Evolutionary conservation across 140 eudicot genomes (phyloP).

Genomic region (Bidens hawaiensis): DNA sequence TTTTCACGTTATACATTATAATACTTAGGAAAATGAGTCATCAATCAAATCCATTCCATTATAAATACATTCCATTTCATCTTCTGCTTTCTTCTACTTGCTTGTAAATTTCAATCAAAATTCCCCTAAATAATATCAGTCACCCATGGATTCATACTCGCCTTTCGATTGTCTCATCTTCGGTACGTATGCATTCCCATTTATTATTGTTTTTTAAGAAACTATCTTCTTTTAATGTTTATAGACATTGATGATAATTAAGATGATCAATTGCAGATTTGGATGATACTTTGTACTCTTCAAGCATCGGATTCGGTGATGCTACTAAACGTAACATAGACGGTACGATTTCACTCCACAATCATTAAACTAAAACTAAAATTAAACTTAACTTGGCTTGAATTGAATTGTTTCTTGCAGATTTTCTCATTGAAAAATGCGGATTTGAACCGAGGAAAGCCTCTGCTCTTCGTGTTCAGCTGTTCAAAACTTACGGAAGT

Average conservation of each 20-base stretch:
- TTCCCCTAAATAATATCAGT: too few relatives aligned
- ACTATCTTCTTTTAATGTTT: too few relatives aligned
- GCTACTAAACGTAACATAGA: constrained; percentile 71
- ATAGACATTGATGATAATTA: too few relatives aligned
- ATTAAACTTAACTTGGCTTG: background rate
- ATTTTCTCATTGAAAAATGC: constrained; percentile 61
- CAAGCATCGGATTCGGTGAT: constrained; percentile 56
- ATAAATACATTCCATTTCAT: background rate
- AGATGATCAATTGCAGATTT: constrained; percentile 59
- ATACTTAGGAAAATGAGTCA: background rate
- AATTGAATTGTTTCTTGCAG: background rate
- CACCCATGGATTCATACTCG: constrained; percentile 55
- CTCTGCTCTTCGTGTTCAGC: constrained; percentile 60
- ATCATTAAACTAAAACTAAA: background rate
- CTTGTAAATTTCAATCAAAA: background rate
- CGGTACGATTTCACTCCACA: constrained; percentile 29
- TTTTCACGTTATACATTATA: background rate
- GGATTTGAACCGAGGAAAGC: constrained; percentile 68
- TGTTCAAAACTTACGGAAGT: constrained; percentile 87
- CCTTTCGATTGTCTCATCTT: constrained; percentile 67
- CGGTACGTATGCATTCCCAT: constrained; percentile 45
- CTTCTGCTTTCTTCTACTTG: background rate
- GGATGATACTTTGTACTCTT: constrained; percentile 86
- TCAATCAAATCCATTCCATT: constrained; percentile 6
- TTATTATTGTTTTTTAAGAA: too few relatives aligned